phyloP scores from a whole-genome alignment of 1,284 basidiomycete species.

The Exobasidium cylindrosporum region DNA sequence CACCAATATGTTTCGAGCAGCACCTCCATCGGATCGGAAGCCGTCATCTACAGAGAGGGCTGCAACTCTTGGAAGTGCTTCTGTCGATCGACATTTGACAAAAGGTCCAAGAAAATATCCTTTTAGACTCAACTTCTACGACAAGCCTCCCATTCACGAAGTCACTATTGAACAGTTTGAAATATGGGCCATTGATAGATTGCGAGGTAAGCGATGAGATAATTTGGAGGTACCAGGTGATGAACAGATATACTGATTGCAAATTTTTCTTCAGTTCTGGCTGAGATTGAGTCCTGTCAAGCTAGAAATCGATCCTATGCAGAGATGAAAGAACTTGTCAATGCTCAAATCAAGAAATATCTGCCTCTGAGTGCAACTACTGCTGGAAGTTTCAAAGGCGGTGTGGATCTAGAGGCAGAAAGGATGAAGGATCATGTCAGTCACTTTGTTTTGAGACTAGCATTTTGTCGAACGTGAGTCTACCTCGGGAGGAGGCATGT shows the following conservation, averaged over 20 bases:
- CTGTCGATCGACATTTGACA: conserved; percentile 14
- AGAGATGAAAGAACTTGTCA: conserved; percentile 69
- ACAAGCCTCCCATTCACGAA: conserved; percentile 78
- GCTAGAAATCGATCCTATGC: conserved; percentile 78
- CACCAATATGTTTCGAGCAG: conserved; percentile 5
- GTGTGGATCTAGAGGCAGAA: conserved; percentile 64
- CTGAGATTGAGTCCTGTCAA: conserved; percentile 88
- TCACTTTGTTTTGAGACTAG: conserved; percentile 90
- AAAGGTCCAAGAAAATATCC: conserved; percentile 31
- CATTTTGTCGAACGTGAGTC: conserved; percentile 89
- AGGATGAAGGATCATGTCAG: conserved; percentile 82
- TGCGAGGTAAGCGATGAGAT: conserved; percentile 60
- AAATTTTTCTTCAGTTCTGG: conserved; percentile 63
- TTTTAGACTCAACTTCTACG: conserved; percentile 62
- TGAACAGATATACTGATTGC: not conserved
- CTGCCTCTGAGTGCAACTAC: conserved; percentile 69
- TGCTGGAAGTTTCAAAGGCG: conserved; percentile 56
- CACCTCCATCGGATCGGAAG: conserved; percentile 6
- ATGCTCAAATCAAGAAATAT: conserved; percentile 67
- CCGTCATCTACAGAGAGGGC: conserved; percentile 7
- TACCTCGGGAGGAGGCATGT: not conserved
- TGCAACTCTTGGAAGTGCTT: not conserved
- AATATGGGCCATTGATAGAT: conserved; percentile 79
- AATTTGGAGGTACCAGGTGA: not conserved
- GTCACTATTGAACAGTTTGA: conserved; percentile 97